Evolutionary conservation across 257 asterid genomes (phyloP), one percentile per base, ranked within the genome.

Genomic region (Primulina tabacum): DNA sequence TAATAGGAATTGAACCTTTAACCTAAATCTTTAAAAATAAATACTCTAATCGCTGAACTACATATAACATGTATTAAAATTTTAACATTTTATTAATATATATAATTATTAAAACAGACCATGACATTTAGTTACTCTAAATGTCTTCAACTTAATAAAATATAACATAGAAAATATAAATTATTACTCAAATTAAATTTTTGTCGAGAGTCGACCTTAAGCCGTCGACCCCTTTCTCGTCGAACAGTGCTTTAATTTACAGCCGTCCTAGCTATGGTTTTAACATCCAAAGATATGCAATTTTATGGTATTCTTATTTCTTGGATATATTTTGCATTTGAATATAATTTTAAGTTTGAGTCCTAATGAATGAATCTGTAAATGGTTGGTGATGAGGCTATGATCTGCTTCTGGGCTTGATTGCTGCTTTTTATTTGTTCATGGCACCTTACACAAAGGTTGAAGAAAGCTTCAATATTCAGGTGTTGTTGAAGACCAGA

Each of bases 381-480:
- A 61, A 68, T 34, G 68, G 7, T 52, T 29, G 59, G 69, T 50
- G 43, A 50, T 16, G 62, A 93, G 99, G 99, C 33, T 89, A 87
- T 70, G 99, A 93, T 75, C 78, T 93, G 85, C 77, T 93, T 77
- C 78, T 90, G 86, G 97, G 95, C 43, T 71, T 88, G 57, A 83
- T 93, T 74, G 91, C 96, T 70, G 91, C 92, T 14, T 85, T 93
- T 72, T 93, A 93, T 72, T 90, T 90, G 29, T 85, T 90, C 79
- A 81, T 85, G 95, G 89, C 76, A 64, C 97, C 99, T 38, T 93
- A 89, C 77, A 93, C 99, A 1, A 93, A 93, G 83, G 99, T 93
- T 28, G 99, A 90, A 82, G 99, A 93, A 73, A 93, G 99, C 85
- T 93, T 90, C 90, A 93, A 90, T 77, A 76, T 93, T 75, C 99